These are phyloP conservation scores for Schwanniomyces polymorphus DNA, from an alignment of 805 yeast species.

Conservation along the genomic window DNA sequence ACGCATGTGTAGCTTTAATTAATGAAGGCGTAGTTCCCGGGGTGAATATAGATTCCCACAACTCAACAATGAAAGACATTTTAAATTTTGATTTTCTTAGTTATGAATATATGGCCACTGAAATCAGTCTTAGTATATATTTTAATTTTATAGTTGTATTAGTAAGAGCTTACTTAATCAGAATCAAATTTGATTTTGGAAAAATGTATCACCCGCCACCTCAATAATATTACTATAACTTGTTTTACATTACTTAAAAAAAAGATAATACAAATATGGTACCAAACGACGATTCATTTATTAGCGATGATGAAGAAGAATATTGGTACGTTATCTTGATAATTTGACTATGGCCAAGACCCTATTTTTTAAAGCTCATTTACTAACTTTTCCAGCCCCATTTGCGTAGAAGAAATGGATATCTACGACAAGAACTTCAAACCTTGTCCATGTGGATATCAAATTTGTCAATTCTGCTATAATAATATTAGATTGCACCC, in stretches of 20 bases:
- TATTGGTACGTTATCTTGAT: conserved; percentile 48
- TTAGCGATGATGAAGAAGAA: conserved; percentile 81
- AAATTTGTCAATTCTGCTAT: conserved; percentile 97
- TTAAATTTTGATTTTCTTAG: neutral
- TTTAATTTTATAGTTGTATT: neutral
- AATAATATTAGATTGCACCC: conserved; percentile 95
- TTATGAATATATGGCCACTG: neutral
- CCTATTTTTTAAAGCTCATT: neutral
- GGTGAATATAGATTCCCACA: conserved; percentile 89
- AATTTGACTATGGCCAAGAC: neutral
- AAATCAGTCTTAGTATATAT: neutral
- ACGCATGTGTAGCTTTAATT: conserved; percentile 82
- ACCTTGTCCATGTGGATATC: conserved; percentile 99
- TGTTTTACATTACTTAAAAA: neutral
- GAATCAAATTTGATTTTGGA: neutral
- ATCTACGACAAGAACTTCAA: conserved; percentile 92
- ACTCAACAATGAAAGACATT: conserved; percentile 55
- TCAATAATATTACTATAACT: neutral
- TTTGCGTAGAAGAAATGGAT: conserved; percentile 98
- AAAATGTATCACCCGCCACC: conserved; percentile 2
- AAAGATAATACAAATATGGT: conserved; percentile 18
- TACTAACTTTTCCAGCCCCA: conserved; percentile 57
- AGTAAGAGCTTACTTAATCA: neutral
- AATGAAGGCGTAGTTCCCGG: conserved; percentile 94
- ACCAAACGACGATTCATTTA: conserved; percentile 51